Evolutionary conservation across 2,329 filamentous ascomycete genomes (phyloP), one percentile per base, ranked within the genome.

Genomic region (Penicillium expansum): DNA sequence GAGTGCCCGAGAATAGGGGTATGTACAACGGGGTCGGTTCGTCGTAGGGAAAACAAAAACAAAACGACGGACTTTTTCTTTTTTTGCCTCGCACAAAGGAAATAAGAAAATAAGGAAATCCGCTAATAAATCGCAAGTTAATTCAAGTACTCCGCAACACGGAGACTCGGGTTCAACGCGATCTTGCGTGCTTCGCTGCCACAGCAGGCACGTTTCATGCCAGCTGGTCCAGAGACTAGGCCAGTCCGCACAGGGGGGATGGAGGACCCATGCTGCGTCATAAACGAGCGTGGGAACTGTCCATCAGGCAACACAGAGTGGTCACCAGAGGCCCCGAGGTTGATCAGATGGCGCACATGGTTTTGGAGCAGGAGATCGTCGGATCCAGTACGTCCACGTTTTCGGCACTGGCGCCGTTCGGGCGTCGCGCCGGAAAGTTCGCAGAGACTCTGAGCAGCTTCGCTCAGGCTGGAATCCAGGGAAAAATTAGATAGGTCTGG

Each of bases 161-260:
- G 71, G 51, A 73, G 57, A 42, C 61, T 63, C n/a, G 71, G 69
- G 56, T 71, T 69, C 18, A 73, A 55, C n/a, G 71, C 71, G 49
- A 74, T 57, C 62, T 73, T 72, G 48, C 66, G 62, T 38, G 71
- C 70, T 63, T 76, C 73, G 45, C 68, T 73, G 37, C 72, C 74
- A 53, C 74, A 76, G 64, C 75, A 76, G 33, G 74, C 71, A 45
- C 75, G 73, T 61, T 76, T 76, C 69, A 74, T 72, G 44, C 73
- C 71, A 10, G 66, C 69, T 4, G 69, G 68, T n/a, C 69, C 68
- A 39, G 73, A 70, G 18, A 76, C 61, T n/a, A 68, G 62, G 37
- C 66, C 57, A 45, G 59, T 61, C 50, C 14, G 58, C 61, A 4
- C 60, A 58, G 14, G 60, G 48, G 24, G 53, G 35, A 29, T 60